These are phyloP conservation scores for Mycena indigotica DNA, from an alignment of 768 basidiomycete species.

Conservation along the genomic window DNA sequence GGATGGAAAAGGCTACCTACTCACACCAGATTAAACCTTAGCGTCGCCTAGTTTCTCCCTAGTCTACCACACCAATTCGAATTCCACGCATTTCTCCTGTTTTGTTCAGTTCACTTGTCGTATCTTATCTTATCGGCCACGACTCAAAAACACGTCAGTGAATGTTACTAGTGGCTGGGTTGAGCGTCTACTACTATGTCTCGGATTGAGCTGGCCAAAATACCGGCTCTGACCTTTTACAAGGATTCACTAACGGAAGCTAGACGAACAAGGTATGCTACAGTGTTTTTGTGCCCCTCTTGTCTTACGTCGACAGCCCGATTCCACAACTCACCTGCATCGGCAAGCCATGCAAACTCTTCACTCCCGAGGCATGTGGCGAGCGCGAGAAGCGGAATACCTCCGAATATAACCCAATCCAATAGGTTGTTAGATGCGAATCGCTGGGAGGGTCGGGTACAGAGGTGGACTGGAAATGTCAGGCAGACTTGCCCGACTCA, in stretches of 20 bases:
- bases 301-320: conserved; percentile 34
- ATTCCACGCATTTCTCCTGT: too few species aligned
- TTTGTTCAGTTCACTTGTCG: too few species aligned
- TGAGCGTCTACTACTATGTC: conserved; percentile 48
- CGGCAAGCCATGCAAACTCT: conserved; percentile 76
- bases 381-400: too few species aligned
- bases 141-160: background rate
- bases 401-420: too few species aligned
- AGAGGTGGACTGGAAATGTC: conserved; percentile 95
- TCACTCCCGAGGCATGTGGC: conserved; percentile 61
- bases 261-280: conserved; percentile 49
- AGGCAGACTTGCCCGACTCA: conserved; percentile 83
- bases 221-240: conserved; percentile 80
- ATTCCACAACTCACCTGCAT: conserved; percentile 80
- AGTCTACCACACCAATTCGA: too few species aligned
- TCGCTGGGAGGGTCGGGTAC: conserved; percentile 77
- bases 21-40: too few species aligned
- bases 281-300: background rate
- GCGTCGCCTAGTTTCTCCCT: too few species aligned
- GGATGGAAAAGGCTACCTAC: conserved; percentile 1
- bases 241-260: conserved; percentile 63
- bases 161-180: too few species aligned
- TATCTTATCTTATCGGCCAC: background rate
- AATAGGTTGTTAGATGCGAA: conserved; percentile 70
- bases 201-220: conserved; percentile 69